phyloP scores from a whole-genome alignment of 306 rosid species.

The Cucurbita maxima region DNA sequence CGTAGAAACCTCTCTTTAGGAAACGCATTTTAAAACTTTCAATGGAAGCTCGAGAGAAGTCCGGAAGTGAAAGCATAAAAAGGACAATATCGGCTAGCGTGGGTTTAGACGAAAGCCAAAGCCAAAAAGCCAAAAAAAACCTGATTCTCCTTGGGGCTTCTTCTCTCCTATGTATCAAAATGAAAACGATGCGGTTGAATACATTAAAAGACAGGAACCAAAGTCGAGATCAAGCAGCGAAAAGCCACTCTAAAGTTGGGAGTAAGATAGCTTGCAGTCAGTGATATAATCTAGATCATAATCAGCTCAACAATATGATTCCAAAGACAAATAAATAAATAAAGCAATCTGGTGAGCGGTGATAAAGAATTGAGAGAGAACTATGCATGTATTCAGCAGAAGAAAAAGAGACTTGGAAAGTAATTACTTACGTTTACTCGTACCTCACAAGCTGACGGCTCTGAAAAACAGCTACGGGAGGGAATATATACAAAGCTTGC shows the following conservation, averaged over 20 bases:
- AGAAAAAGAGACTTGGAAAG: not conserved
- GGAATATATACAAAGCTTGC: conserved; percentile 1
- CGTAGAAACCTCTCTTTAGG: no score
- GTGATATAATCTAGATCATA: not conserved
- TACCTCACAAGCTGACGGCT: not conserved
- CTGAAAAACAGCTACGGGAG: not conserved
- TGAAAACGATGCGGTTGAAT: not conserved
- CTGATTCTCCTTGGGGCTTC: not conserved
- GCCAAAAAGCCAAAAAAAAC: no score
- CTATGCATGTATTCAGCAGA: not conserved
- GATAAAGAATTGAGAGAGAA: not conserved
- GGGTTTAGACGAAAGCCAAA: no score
- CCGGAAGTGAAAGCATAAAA: no score
- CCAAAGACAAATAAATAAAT: not conserved
- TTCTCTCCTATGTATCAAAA: not conserved
- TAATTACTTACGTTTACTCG: not conserved
- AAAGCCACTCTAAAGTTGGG: not conserved
- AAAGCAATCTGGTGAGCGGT: not conserved
- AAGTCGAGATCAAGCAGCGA: not conserved
- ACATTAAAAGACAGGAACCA: not conserved
- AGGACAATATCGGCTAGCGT: no score
- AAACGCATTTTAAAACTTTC: no score
- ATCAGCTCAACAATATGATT: not conserved
- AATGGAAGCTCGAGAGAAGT: no score
- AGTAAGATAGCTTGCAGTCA: not conserved